Conservation (phyloP, 306 rosid genomes). For the Cucumis cinereus region DNA sequence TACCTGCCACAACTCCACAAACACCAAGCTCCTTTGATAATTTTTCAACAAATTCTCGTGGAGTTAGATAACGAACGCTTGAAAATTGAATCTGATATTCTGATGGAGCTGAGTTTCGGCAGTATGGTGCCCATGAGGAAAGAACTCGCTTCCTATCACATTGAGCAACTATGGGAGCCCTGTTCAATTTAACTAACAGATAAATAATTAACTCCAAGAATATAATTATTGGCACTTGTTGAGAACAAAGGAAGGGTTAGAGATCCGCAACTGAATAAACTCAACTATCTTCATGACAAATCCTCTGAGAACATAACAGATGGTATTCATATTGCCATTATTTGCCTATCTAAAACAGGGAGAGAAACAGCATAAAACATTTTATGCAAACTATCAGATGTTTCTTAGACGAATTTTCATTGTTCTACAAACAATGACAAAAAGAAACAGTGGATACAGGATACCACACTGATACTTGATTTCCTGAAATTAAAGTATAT, state of each 20-base stretch:
- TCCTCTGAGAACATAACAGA: not conserved
- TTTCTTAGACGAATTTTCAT: not conserved
- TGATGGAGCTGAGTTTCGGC: constrained; percentile 47
- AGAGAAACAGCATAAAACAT: not conserved
- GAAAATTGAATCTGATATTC: constrained; percentile 72
- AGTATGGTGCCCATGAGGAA: constrained; percentile 69
- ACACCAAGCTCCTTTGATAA: constrained; percentile 67
- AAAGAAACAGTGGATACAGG: not conserved
- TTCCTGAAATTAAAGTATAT: not conserved
- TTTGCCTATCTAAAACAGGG: not conserved
- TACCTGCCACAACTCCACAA: constrained; percentile 85
- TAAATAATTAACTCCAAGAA: not conserved
- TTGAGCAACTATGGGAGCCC: constrained; percentile 84
- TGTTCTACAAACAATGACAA: not conserved
- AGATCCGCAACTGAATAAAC: not conserved
- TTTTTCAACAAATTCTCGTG: constrained; percentile 75
- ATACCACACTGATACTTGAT: not conserved
- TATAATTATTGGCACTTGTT: not conserved
- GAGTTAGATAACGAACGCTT: constrained; percentile 64
- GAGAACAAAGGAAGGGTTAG: not conserved
- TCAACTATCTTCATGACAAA: not conserved
- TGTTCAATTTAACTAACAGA: constrained; percentile 23
- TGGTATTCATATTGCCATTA: not conserved
- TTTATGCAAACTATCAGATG: not conserved
- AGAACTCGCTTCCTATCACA: constrained; percentile 78